phyloP scores from a whole-genome alignment of 2,329 filamentous ascomycete species.

The Diaporthe australafricana region DNA sequence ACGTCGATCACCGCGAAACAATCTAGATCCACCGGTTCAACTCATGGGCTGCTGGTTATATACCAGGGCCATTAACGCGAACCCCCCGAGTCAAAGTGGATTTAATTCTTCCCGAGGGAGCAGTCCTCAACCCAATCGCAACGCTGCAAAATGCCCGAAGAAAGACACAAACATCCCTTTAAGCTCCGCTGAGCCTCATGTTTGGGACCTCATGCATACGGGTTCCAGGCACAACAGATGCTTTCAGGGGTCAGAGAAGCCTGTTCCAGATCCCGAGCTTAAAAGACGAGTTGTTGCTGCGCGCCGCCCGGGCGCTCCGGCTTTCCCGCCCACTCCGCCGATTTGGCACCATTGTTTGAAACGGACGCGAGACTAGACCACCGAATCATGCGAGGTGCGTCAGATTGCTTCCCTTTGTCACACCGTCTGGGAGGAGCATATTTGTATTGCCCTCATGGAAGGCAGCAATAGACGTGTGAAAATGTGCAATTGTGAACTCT shows the following conservation, averaged over 20 bases:
- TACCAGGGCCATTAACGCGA: not conserved
- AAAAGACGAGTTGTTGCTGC: not conserved
- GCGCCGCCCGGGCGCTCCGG: not conserved
- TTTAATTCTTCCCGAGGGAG: not conserved
- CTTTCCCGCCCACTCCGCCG: not conserved
- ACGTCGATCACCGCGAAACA: slow-evolving; percentile 10
- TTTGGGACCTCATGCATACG: not conserved
- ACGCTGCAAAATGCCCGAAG: not conserved
- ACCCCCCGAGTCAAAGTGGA: not conserved
- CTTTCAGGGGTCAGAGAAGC: not conserved
- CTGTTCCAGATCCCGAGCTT: slow-evolving; percentile 11
- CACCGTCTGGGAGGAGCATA: not conserved
- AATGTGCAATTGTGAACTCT: no score
- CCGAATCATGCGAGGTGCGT: not conserved
- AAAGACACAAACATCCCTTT: not conserved
- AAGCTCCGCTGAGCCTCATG: slow-evolving; percentile 9
- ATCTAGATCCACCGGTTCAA: not conserved
- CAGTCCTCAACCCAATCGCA: not conserved
- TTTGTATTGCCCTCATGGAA: not conserved
- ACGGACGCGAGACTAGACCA: slow-evolving; percentile 1
- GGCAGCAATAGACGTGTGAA: no score
- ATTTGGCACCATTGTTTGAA: not conserved
- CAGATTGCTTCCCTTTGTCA: not conserved
- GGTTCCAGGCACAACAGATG: not conserved
- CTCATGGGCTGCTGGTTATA: not conserved